Conservation (phyloP, 257 asterid genomes). For the Nemophila menziesii region DNA sequence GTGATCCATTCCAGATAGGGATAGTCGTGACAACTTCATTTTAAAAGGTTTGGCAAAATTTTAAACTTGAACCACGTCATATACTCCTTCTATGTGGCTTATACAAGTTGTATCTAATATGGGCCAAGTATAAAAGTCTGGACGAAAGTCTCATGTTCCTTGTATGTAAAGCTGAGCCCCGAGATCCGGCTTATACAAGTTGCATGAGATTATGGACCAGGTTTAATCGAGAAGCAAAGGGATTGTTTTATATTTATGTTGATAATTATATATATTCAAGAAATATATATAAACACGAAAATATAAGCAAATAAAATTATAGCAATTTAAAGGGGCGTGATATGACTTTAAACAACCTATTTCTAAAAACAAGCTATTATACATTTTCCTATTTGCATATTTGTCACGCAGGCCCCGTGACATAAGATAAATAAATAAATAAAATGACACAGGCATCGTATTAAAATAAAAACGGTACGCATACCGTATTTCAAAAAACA, state of each 20-base stretch:
- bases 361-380: neutral
- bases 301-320: neutral
- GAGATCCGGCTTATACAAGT: neutral
- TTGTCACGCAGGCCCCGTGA: too few species aligned
- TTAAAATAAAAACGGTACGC: neutral
- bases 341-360: neutral
- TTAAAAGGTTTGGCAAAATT: too few species aligned
- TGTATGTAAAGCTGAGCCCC: conserved; percentile 10
- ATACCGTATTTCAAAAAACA: neutral
- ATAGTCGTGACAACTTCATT: too few species aligned
- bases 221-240: neutral
- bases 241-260: neutral
- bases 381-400: neutral
- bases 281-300: neutral
- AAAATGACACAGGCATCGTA: neutral
- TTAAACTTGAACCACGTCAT: too few species aligned
- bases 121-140: too few species aligned
- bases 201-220: neutral
- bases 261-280: neutral
- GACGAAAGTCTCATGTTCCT: too few species aligned
- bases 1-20: too few species aligned
- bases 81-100: too few species aligned
- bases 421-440: neutral
- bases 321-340: neutral
- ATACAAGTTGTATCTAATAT: too few species aligned